Base-by-base conservation (phyloP, 1,139 yeast genomes). In the Magnusiomyces sp. region DNA sequence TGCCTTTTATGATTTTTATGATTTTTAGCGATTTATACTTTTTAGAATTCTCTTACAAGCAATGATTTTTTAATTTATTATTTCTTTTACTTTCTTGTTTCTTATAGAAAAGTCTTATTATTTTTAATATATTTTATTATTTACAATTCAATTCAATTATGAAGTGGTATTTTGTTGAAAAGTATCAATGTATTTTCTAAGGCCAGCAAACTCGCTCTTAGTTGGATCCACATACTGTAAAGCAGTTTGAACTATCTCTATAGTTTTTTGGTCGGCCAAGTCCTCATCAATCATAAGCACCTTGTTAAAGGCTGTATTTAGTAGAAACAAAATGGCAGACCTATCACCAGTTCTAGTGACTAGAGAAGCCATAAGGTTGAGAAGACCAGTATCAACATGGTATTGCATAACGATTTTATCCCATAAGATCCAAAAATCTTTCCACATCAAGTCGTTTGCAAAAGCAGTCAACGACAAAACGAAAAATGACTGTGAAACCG, bases 401-500 rank as follows among this genome's bases (percentile, higher is more conserved):
- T 54, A 51, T 14, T 48, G 40, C 4, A 53, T 49, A 13, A 54
- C 39, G 5, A 63, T 54, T 11, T 58, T 52, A 17, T 62, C 61
- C 56, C 71, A 56, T 2, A 70, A 56, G 2, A 61, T 56, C 64
- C 69, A 68, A 50, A 71, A 65, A 27, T 62, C 57, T 13, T 55
- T 55, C 71, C 72, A 71, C n/a, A 62, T 59, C 19, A 57, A 56
- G n/a, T 66, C 63, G 52, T 72, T 72, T 19, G 69, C 70, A 46
- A 66, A 64, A 1, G 71, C 63, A 0, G 72, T 60, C 31, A 73
- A 56, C 14, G 68, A 59, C 45, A 71, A 55, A 2, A 66, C 55
- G 20, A 71, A 55, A 42, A 63, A 55, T 2, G 51, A 48, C 1
- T 61, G 56, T 1, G 61, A 52, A 11, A 62, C 32, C 2, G 46